Base-by-base conservation (phyloP, 345 rosid genomes). In the Punica granatum region DNA sequence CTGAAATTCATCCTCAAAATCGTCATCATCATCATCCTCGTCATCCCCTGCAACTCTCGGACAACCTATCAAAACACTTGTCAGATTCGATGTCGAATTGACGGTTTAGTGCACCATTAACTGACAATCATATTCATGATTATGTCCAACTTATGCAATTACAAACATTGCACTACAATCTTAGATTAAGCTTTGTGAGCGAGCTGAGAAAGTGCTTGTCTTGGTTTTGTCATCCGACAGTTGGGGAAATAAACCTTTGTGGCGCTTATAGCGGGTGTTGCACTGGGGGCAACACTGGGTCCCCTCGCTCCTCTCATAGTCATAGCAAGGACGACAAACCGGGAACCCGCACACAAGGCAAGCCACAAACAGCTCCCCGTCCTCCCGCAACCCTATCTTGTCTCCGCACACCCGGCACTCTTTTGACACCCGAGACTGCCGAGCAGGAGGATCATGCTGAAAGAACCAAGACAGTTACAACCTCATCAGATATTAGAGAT, bases 261-360 rank as follows among this genome's bases (percentile, higher is more conserved):
- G 92, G 68, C 89, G 87, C 82, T 87, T 90, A 64, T 90, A 94
- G 72, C 88, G 95, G 80, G 92, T 75, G 83, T 84, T 89, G 78
- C 99, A 94, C 68, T 90, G 92, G 73, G 97, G 97, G 71, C 99
- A 90, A 42, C 85, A 82, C 76, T 86, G 92, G 76, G 76, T 88
- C 23, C 97, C 99, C 66, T 88, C 95, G 58, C 92, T 89, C 75
- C 95, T 81, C 70, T 94, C 99, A 14, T 90, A 94, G 68, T 85
- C 96, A 58, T 89, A 94, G 70, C 99, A 94, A 67, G 97, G 92
- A 71, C 71, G 80, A 67, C 99, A 94, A 67, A 94, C 90, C 0
- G 99, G 96, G 78, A 85, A 94, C 2, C 85, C 82, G 36, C 97
- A 90, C 34, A 83, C 90, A 26, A 81, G 78, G 39, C 99, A 94